Base-by-base conservation (phyloP, 2,329 filamentous ascomycete genomes). In the Metarhizium album region DNA sequence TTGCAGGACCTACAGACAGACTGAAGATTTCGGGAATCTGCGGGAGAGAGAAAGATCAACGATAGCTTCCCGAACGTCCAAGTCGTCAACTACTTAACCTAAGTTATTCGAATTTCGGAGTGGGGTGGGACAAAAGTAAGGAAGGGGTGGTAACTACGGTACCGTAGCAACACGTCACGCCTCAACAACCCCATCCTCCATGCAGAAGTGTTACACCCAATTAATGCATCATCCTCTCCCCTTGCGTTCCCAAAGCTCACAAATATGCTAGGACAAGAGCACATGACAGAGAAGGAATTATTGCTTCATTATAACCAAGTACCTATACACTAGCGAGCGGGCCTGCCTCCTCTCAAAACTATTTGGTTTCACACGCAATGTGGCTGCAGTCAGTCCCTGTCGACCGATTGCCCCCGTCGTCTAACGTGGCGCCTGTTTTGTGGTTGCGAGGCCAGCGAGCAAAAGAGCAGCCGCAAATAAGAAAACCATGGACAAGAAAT, bases 311-410 rank as follows among this genome's bases (percentile, higher is more conserved):
- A 35, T 57, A 60, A 50, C 57, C 58, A 60, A 59, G 58, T 62
- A 63, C 65, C 62, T 67, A 65, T 65, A 66, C 64, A 67, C 59
- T 59, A 60, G 62, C 57, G 55, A 59, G 58, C 56, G 57, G 60
- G 53, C 60, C 57, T 62, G 58, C 60, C 58, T 62, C 57, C 55
- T 57, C 56, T 60, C 54, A 57, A 54, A 35, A 47, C 47, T 23
- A 45, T 46, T 31, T 13, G 42, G 43, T 23, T n/a, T 31, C 31
- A 45, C 31, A 42, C 45, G 37, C 50, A 29, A 40, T n/a, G 9
- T 13, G 23, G 48, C n/a, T 13, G 40, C 48, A n/a, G 13, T 14
- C 42, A 37, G 31, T 48, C 31, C 23, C 33, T 31, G 50, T 45
- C 14, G 31, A 14, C 16, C 20, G 22, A 24, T 18, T 4, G 42